Evolutionary conservation across 257 asterid genomes (phyloP), one percentile per base, ranked within the genome.

Genomic region (Ehretia macrophylla): DNA sequence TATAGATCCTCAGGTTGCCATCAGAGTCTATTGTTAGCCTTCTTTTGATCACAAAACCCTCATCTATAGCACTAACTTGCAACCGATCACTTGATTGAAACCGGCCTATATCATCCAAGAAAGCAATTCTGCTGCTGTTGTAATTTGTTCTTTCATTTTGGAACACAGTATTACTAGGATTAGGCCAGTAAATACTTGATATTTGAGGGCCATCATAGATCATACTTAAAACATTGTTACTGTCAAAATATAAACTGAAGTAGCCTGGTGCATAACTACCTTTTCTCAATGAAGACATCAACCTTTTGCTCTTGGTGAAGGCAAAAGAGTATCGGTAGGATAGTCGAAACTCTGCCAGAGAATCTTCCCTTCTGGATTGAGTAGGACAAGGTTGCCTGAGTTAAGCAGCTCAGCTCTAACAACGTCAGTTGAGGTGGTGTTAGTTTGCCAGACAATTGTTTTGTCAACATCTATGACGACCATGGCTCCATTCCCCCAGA

Each of bases 301-400:
- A 42, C 17, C 68, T 74, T 42, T 4, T 42, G 4, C 3, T 42
- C 47, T 42, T 42, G 47, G 47, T 42, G 47, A 10, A 42, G 47
- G 47, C 47, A 42, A 42, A 42, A 42, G 47, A 42, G 47, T 42
- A 42, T 42, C 47, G 0, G 82, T 74, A 0, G 92, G 92, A 27
- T 32, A 81, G 67, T 77, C 92, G 51, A 81, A 84, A 32, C 82
- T 76, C 62, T 84, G 81, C 92, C 92, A 84, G 32, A 81, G 69
- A 62, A 81, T 16, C 9, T 58, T 59, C 42, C 81, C 84, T 32
- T 8, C 21, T 4, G 66, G 71, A 58, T 67, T 69, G 49, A 39
- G 58, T 32, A 83, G 47, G 4, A 83, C 80, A 6, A 84, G 78
- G 68, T 84, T 84, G 1, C 88, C 91, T 0, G 79, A 48, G 42